These are phyloP conservation scores for Ophiocordyceps camponoti-saundersi DNA, from an alignment of 2,329 filamentous ascomycete species.

Conservation along the genomic window DNA sequence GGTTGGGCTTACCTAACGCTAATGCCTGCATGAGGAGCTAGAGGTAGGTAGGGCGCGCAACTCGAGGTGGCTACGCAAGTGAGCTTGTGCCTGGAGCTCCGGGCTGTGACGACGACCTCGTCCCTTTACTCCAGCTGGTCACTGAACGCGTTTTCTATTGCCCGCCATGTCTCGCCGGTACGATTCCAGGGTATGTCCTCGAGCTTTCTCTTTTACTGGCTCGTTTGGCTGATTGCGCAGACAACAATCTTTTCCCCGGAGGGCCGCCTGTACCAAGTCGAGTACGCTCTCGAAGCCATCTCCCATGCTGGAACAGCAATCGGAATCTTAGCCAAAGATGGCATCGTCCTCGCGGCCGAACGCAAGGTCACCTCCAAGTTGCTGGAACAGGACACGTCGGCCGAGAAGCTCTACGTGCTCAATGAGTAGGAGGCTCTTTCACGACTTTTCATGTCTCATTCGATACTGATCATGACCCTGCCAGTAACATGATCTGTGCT, in stretches of 20 bases:
- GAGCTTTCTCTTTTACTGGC: not conserved
- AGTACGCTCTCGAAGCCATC: constrained; percentile 97
- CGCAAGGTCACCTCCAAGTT: constrained; percentile 98
- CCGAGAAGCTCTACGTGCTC: constrained; percentile 98
- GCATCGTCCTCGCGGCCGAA: constrained; percentile 94
- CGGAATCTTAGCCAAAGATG: constrained; percentile 93
- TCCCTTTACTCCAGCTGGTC: not conserved
- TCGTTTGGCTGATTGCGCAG: constrained; percentile 26
- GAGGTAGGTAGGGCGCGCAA: not conserved
- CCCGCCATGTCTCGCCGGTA: constrained; percentile 83
- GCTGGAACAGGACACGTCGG: constrained; percentile 96
- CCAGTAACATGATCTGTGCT: constrained; percentile 99
- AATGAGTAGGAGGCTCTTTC: constrained; percentile 64
- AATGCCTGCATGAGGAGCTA: not conserved
- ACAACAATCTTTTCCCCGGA: constrained; percentile 99
- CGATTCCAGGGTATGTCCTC: constrained; percentile 70
- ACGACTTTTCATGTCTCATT: not conserved
- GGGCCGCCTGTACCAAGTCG: constrained; percentile 94
- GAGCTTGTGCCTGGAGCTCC: not conserved
- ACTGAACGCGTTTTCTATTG: not conserved
- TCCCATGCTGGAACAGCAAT: constrained; percentile 95
- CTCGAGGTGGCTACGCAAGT: not conserved
- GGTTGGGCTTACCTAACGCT: not conserved
- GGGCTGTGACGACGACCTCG: not conserved
- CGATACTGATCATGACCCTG: constrained; percentile 1